Evolutionary conservation across 345 rosid species (phyloP).

Genomic region (Viola odorata): DNA sequence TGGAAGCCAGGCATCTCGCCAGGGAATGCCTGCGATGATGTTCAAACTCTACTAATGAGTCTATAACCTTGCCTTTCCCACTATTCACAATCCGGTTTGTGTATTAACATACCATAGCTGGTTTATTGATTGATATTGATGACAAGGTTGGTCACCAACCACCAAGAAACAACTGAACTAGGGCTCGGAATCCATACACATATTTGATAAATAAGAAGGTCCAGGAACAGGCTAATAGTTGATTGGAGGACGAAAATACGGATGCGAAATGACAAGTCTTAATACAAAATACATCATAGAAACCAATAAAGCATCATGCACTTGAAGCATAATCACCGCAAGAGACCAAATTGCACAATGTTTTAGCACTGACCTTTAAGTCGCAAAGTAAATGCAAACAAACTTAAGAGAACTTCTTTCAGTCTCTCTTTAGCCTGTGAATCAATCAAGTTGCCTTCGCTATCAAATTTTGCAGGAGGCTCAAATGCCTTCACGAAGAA

Average conservation of each 20-base stretch:
- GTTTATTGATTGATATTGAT: too few species aligned
- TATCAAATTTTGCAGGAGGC: constrained; percentile 74
- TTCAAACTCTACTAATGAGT: too few species aligned
- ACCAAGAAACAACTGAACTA: too few species aligned
- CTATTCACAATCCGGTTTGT: too few species aligned
- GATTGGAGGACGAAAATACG: background rate
- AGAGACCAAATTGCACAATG: background rate
- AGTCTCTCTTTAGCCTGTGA: constrained; percentile 40
- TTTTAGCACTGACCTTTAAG: constrained; percentile 30
- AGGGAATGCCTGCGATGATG: too few species aligned
- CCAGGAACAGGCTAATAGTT: too few species aligned
- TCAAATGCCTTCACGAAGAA: constrained; percentile 62
- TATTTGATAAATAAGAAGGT: too few species aligned
- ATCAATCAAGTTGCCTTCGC: constrained; percentile 62
- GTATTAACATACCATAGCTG: too few species aligned
- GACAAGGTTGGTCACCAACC: too few species aligned
- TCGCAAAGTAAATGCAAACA: constrained; percentile 50
- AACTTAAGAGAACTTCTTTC: constrained; percentile 48
- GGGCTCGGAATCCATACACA: too few species aligned
- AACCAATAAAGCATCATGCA: background rate
- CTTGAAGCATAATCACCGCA: background rate
- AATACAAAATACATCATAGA: background rate
- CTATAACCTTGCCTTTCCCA: too few species aligned
- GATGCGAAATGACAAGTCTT: background rate
- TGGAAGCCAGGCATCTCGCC: too few species aligned